Percentiles rank a stretch among this genome's conserved stretches.
Evolutionary conservation across 2,329 filamentous ascomycete species (phyloP).

Genomic region (Rachicladosporium sp.): DNA sequence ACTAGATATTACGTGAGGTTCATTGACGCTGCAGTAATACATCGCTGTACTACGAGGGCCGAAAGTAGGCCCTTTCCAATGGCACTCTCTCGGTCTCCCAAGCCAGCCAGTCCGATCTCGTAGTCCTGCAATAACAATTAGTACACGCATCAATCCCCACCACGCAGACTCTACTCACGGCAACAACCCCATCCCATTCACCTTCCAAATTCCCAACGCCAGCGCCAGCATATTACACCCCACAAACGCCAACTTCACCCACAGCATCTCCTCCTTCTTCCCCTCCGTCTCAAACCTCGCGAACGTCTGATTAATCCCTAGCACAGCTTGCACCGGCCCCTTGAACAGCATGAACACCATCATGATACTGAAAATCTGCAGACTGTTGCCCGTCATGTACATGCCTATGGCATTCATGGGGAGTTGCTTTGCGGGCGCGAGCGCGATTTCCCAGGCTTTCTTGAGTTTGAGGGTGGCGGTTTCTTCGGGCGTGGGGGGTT

Average conservation of each 20-base stretch:
- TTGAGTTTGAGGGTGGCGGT: slow-evolving; percentile 95
- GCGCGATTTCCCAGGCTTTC: slow-evolving; percentile 95
- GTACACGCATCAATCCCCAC: background rate
- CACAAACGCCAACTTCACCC: slow-evolving; percentile 80
- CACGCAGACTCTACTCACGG: slow-evolving; percentile 48
- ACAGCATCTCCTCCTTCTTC: slow-evolving; percentile 59
- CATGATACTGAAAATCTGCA: slow-evolving; percentile 99
- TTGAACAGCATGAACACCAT: slow-evolving; percentile 99
- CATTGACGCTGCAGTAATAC: no score
- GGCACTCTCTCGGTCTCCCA: slow-evolving; percentile 73
- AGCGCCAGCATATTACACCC: slow-evolving; percentile 75
- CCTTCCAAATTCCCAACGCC: slow-evolving; percentile 84
- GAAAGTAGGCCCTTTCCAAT: slow-evolving; percentile 46
- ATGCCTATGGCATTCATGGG: slow-evolving; percentile 99
- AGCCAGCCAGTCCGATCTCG: slow-evolving; percentile 90
- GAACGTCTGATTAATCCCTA: slow-evolving; percentile 78
- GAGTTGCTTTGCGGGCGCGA: slow-evolving; percentile 83
- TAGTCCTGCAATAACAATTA: slow-evolving; percentile 51
- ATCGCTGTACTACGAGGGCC: slow-evolving; percentile 12
- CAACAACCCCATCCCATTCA: slow-evolving; percentile 89
- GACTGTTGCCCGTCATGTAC: slow-evolving; percentile 98
- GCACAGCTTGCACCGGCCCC: slow-evolving; percentile 74
- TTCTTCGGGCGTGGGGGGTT: slow-evolving; percentile 63
- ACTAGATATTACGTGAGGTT: no score
- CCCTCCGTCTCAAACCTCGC: slow-evolving; percentile 76